These are phyloP conservation scores for Diaporthe amygdali DNA, from an alignment of 2,329 filamentous ascomycete species.

Conservation along the genomic window DNA sequence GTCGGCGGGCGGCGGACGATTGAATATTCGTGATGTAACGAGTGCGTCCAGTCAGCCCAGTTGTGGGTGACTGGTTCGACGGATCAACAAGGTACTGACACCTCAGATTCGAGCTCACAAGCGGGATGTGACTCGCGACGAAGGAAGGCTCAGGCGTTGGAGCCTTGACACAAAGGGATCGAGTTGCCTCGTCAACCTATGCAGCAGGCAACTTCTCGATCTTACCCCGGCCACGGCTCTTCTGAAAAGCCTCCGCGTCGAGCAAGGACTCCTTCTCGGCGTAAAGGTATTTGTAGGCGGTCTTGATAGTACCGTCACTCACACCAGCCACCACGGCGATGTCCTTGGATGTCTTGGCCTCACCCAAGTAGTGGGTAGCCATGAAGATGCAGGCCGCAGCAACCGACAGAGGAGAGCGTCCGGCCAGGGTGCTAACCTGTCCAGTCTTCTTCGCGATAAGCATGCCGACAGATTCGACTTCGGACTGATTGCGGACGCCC, in stretches of 20 bases:
- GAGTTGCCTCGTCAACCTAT: not conserved
- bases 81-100: not conserved
- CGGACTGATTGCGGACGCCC: conserved; percentile 71
- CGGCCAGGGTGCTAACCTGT: conserved; percentile 80
- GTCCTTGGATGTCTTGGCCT: conserved; percentile 80
- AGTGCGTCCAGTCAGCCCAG: not conserved
- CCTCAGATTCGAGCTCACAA: not conserved
- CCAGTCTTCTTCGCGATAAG: conserved; percentile 80
- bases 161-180: not conserved
- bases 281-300: conserved; percentile 90
- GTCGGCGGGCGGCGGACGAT: no score
- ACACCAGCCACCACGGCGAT: conserved; percentile 87
- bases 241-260: conserved; percentile 22
- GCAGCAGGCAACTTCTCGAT: conserved; percentile 70
- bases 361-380: conserved; percentile 84
- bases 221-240: conserved; percentile 63
- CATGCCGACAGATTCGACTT: conserved; percentile 80
- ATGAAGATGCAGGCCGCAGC: conserved; percentile 97
- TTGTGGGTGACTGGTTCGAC: not conserved
- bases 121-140: not conserved
- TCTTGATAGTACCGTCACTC: conserved; percentile 95
- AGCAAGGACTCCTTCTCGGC: conserved; percentile 42
- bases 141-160: not conserved
- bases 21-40: not conserved
- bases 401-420: conserved; percentile 90